Base-by-base conservation (phyloP, 2,329 filamentous ascomycete species). In the Fusarium sp. region DNA sequence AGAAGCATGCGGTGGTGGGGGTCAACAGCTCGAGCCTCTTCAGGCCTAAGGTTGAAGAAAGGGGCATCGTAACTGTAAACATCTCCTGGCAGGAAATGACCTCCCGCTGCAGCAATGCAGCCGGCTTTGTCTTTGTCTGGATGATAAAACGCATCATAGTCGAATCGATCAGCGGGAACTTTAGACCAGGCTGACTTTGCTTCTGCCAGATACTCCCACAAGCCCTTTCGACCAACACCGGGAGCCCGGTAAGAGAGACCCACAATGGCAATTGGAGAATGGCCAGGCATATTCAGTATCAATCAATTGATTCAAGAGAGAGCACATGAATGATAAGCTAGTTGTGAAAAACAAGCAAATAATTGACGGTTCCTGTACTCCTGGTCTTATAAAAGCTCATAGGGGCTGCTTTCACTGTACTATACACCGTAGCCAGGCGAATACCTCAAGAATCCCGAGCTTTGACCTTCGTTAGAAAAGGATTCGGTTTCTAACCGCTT, bases 161-260 rank as follows among this genome's bases (percentile, higher is more conserved):
- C 82, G 76, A 86, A 87, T 34, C 84, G 77, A 54, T 81, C 77
- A 61, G 80, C 73, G 14, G 81, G 81, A 2, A 82, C 75, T 28
- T 77, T 75, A 17, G 76, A 78, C 67, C 76, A 82, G 15, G 78
- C 80, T 15, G 76, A 78, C 19, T 77, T 75, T 13, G 61, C 57
- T 34, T 62, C 54, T 26, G 49, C 46, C 7, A 67, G 74, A 42
- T 46, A 65, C 21, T 65, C 62, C 50, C 52, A 65, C 19, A 65
- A 33, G 7, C 62, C 62, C 28, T 65, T 65, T 21, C 62, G 28
- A 31, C 62, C 62, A 19, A 56, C 53, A 13, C 57, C 62, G 13
- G 61, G 61, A 21, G 61, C 61, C 14, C 61, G 44, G 45, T 64
- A 64, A 10, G 61, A 40, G 17, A 50, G 26, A 15, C 61, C 61